Evolutionary conservation across 202 grass and related monocot species (phyloP), one percentile per base, ranked within the genome.

Genomic region (Dendrocalamus latiflorus): DNA sequence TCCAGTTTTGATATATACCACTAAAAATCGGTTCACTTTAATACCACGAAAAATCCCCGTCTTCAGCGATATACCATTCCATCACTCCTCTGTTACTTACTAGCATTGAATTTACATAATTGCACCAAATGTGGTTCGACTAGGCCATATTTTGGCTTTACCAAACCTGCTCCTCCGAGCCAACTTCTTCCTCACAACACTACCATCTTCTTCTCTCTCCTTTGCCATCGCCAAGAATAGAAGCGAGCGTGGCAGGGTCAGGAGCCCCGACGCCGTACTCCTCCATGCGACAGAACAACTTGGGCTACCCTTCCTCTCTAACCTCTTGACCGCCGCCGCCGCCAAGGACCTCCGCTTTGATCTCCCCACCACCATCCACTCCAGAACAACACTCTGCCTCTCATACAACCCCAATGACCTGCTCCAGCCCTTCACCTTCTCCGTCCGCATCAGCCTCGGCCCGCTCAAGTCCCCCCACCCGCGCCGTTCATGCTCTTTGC

Each of bases 371-470:
- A 87, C 89, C 70, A 96, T 99, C 77, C 9, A 77, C 39, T 68
- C 74, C 57, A 91, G 93, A 59, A 93, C 96, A 21, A 85, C 83
- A 5, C 81, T 93, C 69, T 93, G 93, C 70, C 69, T 99, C 75
- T 99, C 93, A 7, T 99, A 99, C 86, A 77, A 76, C 71, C 93
- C 93, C 77, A 96, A 99, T 70, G 87, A 99, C 43, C 9, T 87
- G 18, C 50, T 82, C 61, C 85, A 86, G 74, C 93, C 96, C 50
- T 96, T 99, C 63, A 83, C 86, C 22, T 86, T 99, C 76, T 90
- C 92, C 87, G 59, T 96, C 70, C 94, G 94, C 82, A 91, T 88
- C 36, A 89, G 96, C 17, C 74, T 87, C n/a, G 93, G 93, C 26
- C 68, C 78, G 42, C 33, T 34, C 33, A 5, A 93, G 0, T 99